Conservation (phyloP, 306 rosid species). For the Vigna unguiculata region DNA sequence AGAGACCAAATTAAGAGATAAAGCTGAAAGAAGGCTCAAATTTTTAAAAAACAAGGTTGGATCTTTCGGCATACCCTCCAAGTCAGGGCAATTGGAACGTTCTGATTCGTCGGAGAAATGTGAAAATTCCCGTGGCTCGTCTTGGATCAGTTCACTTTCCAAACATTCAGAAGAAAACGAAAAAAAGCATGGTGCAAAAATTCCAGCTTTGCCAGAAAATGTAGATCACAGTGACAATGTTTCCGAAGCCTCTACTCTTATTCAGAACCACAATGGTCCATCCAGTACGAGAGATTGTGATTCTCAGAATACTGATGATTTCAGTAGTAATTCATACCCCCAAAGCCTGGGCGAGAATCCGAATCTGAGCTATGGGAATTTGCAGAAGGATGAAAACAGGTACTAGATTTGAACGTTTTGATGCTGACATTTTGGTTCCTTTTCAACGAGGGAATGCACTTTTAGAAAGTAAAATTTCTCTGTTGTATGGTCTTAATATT, state of each 20-base stretch:
- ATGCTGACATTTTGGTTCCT: background rate
- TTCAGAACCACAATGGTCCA: constrained; percentile 43
- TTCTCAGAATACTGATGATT: constrained; percentile 45
- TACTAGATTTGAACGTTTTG: constrained; percentile 44
- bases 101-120: constrained; percentile 58
- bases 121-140: constrained; percentile 57
- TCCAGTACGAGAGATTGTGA: constrained; percentile 47
- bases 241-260: constrained; percentile 41
- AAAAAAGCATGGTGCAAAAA: constrained; percentile 40
- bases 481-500: too few relatives aligned
- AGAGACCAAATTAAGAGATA: constrained; percentile 69
- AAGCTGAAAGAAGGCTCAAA: constrained; percentile 73
- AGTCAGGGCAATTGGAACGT: constrained; percentile 50
- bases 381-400: constrained; percentile 56
- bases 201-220: constrained; percentile 38
- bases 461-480: background rate
- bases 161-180: constrained; percentile 53
- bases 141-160: constrained; percentile 47
- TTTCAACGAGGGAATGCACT: background rate
- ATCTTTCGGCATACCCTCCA: constrained; percentile 52
- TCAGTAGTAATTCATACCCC: constrained; percentile 39
- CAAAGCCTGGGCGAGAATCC: constrained; percentile 35
- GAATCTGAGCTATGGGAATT: constrained; percentile 45
- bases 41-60: constrained; percentile 67
- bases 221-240: constrained; percentile 40